phyloP scores from a whole-genome alignment of 768 basidiomycete species.

The Albatrellus ellisii region DNA sequence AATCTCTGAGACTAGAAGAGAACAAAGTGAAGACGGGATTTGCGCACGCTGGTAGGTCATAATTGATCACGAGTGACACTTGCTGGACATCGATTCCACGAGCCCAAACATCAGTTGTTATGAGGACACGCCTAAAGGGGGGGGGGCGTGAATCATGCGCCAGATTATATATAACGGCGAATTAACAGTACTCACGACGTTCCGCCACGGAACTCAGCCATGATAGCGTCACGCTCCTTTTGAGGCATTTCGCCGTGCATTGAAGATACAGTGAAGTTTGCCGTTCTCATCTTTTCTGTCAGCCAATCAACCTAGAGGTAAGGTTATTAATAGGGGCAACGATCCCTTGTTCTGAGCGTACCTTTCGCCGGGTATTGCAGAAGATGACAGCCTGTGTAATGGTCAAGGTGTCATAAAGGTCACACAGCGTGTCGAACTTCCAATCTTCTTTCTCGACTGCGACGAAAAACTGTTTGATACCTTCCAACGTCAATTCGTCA shows the following conservation, averaged over 20 bases:
- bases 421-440: constrained; percentile 98
- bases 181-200: constrained; percentile 51
- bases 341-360: constrained; percentile 18
- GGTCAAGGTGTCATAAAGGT: constrained; percentile 95
- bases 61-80: constrained; percentile 95
- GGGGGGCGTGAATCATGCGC: background rate
- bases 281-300: constrained; percentile 97
- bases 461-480: constrained; percentile 94
- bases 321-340: background rate
- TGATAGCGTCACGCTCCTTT: constrained; percentile 90
- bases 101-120: constrained; percentile 95
- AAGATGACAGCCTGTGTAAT: constrained; percentile 99
- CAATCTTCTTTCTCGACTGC: constrained; percentile 99
- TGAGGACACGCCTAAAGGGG: constrained; percentile 70
- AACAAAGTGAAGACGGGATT: constrained; percentile 4
- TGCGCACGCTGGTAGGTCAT: constrained; percentile 87
- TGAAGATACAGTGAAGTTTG: constrained; percentile 95
- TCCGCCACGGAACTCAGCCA: constrained; percentile 92
- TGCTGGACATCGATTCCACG: constrained; percentile 98
- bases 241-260: constrained; percentile 97
- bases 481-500: constrained; percentile 96
- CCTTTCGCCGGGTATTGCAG: constrained; percentile 97
- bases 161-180: constrained; percentile 1
- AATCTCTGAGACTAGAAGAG: background rate
- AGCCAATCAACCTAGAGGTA: constrained; percentile 82